Conservation (phyloP, 495 filamentous ascomycete species). For the Lophiotrema nucula region DNA sequence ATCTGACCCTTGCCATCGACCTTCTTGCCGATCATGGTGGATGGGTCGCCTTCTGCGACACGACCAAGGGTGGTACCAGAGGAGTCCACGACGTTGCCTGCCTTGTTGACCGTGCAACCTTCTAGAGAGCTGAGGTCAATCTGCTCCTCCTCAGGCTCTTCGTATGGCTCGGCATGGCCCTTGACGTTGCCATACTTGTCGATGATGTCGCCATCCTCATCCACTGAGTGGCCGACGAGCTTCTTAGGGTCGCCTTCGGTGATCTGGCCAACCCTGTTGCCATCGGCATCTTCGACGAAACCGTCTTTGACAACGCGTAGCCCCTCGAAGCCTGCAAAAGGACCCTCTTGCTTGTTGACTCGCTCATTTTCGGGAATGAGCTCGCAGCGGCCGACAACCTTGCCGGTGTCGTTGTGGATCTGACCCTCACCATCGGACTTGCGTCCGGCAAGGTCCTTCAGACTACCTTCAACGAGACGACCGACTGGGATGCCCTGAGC, state of each 20-base stretch:
- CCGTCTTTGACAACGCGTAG: slow-evolving; percentile 69
- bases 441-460: slow-evolving; percentile 67
- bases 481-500: slow-evolving; percentile 67
- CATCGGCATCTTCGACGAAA: slow-evolving; percentile 65
- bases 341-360: slow-evolving; percentile 62
- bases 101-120: slow-evolving; percentile 83
- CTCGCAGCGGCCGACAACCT: slow-evolving; percentile 72
- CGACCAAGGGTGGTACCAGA: slow-evolving; percentile 73
- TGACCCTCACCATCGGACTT: slow-evolving; percentile 69
- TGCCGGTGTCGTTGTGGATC: slow-evolving; percentile 70
- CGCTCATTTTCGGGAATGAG: slow-evolving; percentile 72
- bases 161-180: slow-evolving; percentile 71
- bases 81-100: slow-evolving; percentile 76
- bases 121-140: slow-evolving; percentile 69
- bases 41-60: slow-evolving; percentile 69
- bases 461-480: slow-evolving; percentile 65
- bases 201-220: slow-evolving; percentile 80
- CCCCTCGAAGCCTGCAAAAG: slow-evolving; percentile 73
- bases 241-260: slow-evolving; percentile 70
- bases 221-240: slow-evolving; percentile 72
- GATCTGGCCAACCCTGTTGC: slow-evolving; percentile 67
- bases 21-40: slow-evolving; percentile 72
- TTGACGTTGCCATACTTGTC: slow-evolving; percentile 79
- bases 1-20: slow-evolving; percentile 79
- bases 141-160: slow-evolving; percentile 55